phyloP scores from a whole-genome alignment of 2,329 filamentous ascomycete genomes.

The Penicillium occitanis region DNA sequence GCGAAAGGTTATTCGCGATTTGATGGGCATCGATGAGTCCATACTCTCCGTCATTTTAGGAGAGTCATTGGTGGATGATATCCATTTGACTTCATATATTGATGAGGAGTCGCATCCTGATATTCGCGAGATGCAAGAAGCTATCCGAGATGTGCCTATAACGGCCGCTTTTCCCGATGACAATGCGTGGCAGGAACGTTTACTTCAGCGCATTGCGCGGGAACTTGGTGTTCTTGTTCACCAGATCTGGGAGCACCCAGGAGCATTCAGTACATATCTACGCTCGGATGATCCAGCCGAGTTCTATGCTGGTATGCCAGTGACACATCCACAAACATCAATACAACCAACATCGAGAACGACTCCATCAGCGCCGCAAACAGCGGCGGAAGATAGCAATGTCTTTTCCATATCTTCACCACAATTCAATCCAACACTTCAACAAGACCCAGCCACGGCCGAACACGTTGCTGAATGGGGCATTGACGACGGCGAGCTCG shows the following conservation, averaged over 20 bases:
- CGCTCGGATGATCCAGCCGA: slow-evolving; percentile 33
- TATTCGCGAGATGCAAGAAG: slow-evolving; percentile 37
- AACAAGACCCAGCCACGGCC: slow-evolving; percentile 35
- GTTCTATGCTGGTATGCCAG: slow-evolving; percentile 73
- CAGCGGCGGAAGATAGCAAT: slow-evolving; percentile 25
- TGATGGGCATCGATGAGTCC: slow-evolving; percentile 87
- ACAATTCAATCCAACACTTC: slow-evolving; percentile 16
- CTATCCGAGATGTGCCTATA: slow-evolving; percentile 33
- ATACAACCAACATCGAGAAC: slow-evolving; percentile 21
- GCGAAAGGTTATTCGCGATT: slow-evolving; percentile 78
- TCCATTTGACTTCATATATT: slow-evolving; percentile 26
- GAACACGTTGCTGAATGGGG: slow-evolving; percentile 63
- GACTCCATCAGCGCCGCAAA: slow-evolving; percentile 18
- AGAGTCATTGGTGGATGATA: slow-evolving; percentile 63
- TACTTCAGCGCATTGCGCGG: slow-evolving; percentile 79
- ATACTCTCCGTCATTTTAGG: slow-evolving; percentile 84
- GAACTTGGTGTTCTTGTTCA: slow-evolving; percentile 83
- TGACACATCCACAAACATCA: slow-evolving; percentile 30
- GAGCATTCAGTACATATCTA: slow-evolving; percentile 81
- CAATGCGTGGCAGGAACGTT: slow-evolving; percentile 57
- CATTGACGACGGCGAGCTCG: slow-evolving; percentile 60
- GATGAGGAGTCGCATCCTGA: slow-evolving; percentile 26
- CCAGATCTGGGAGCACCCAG: slow-evolving; percentile 80
- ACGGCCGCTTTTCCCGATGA: slow-evolving; percentile 26
- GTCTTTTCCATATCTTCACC: slow-evolving; percentile 53